Percentiles rank a stretch among this genome's conserved stretches.
phyloP scores from a whole-genome alignment of 306 rosid species.

The Quercus rubra region DNA sequence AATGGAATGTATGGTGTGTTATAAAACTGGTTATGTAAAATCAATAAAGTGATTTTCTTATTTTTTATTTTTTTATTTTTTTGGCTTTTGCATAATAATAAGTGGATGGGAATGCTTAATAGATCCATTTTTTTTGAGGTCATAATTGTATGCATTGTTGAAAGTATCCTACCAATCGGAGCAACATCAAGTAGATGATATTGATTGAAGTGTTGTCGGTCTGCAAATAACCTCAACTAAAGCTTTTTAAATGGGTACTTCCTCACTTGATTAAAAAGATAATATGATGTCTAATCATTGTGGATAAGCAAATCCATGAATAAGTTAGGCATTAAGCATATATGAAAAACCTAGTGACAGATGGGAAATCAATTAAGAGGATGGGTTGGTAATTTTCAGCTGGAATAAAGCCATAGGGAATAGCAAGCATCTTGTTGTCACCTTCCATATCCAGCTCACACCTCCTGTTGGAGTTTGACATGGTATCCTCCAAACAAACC shows the following conservation, averaged over 20 bases:
- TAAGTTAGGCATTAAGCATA: constrained; percentile 21
- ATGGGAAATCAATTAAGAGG: constrained; percentile 48
- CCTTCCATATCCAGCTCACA: constrained; percentile 72
- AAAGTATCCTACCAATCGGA: too few relatives aligned
- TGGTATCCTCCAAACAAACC: constrained; percentile 57
- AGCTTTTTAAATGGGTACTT: too few relatives aligned
- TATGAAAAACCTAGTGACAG: constrained; percentile 38
- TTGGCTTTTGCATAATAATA: not conserved
- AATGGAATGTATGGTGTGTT: too few relatives aligned
- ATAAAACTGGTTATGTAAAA: too few relatives aligned
- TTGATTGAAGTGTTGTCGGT: too few relatives aligned
- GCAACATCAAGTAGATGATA: too few relatives aligned
- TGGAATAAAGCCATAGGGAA: constrained; percentile 30
- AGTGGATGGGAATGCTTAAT: not conserved
- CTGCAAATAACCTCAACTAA: too few relatives aligned
- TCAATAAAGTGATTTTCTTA: too few relatives aligned
- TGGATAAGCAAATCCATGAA: constrained; percentile 7
- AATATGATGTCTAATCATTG: constrained; percentile 14
- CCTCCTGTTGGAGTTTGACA: constrained; percentile 53
- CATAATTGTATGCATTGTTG: too few relatives aligned
- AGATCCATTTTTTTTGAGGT: not conserved
- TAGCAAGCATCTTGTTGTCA: constrained; percentile 61
- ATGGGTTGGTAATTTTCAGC: constrained; percentile 42
- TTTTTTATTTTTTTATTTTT: not conserved
- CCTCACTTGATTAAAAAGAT: constrained; percentile 16